These are phyloP conservation scores for Leccinum aurantiacum DNA, from an alignment of 768 basidiomycete species.

Conservation along the genomic window DNA sequence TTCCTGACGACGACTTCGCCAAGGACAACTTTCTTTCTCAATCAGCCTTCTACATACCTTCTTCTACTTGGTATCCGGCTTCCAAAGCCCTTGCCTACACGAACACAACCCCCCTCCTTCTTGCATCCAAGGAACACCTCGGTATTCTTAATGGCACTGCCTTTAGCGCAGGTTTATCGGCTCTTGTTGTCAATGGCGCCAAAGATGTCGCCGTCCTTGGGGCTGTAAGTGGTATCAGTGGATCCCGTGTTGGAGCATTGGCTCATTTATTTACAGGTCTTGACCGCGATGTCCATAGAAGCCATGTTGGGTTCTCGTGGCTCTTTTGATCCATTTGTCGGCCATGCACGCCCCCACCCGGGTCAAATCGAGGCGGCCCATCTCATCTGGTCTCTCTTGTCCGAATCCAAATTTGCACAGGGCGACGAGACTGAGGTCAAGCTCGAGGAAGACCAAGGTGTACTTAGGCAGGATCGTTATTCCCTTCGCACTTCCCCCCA, in stretches of 20 bases:
- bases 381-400: constrained; percentile 66
- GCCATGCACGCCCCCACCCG: constrained; percentile 74
- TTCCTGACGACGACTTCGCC: constrained; percentile 24
- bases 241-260: too few species aligned
- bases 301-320: constrained; percentile 72
- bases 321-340: constrained; percentile 78
- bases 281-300: constrained; percentile 83
- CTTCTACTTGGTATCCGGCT: constrained; percentile 19
- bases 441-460: constrained; percentile 69
- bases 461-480: constrained; percentile 76
- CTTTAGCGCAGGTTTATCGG: constrained; percentile 77
- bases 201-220: constrained; percentile 64
- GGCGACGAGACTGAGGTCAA: constrained; percentile 70
- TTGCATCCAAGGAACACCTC: constrained; percentile 75
- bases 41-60: not conserved
- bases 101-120: constrained; percentile 60
- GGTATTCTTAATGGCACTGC: constrained; percentile 86
- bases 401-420: constrained; percentile 67
- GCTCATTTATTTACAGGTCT: constrained; percentile 43
- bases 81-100: constrained; percentile 59
- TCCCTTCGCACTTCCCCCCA: constrained; percentile 72
- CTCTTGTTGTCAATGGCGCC: constrained; percentile 71
- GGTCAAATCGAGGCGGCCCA: constrained; percentile 80
- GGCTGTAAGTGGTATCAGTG: constrained; percentile 19
- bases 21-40: constrained; percentile 2